Evolutionary conservation across 345 rosid genomes (phyloP).

Genomic region (Citrus unshiu): DNA sequence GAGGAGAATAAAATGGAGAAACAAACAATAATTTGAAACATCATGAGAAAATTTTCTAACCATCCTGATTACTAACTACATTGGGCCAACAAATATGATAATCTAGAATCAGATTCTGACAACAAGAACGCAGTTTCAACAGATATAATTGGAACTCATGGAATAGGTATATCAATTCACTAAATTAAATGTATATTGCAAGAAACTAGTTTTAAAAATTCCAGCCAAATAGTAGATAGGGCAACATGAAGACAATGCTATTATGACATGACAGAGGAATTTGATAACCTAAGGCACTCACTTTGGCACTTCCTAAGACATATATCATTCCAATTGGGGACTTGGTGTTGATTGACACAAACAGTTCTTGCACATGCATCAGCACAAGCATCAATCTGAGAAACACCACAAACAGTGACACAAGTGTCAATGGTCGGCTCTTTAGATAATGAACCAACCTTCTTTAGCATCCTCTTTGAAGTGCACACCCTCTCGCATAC

Average conservation of each 20-base stretch:
- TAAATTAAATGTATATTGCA: neutral
- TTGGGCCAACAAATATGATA: neutral
- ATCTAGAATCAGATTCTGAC: neutral
- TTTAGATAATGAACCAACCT: constrained; percentile 56
- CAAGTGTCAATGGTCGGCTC: constrained; percentile 55
- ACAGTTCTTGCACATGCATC: constrained; percentile 63
- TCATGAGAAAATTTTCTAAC: neutral
- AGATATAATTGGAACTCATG: neutral
- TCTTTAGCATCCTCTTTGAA: constrained; percentile 63
- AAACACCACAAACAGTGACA: constrained; percentile 63
- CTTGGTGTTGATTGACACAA: constrained; percentile 61
- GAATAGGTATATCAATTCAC: neutral
- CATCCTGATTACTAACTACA: neutral
- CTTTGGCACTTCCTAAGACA: constrained; percentile 57
- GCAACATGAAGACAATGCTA: neutral
- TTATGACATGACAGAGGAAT: constrained; percentile 29
- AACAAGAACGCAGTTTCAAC: neutral
- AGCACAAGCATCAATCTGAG: constrained; percentile 60
- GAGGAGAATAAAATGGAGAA: neutral
- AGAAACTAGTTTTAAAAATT: neutral
- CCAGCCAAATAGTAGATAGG: neutral
- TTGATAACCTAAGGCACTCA: constrained; percentile 53
- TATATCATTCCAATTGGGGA: constrained; percentile 63
- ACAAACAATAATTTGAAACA: neutral
- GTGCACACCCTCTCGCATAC: constrained; percentile 75